Evolutionary conservation across 768 basidiomycete species (phyloP).

Genomic region (Clitopilus hobsonii): DNA sequence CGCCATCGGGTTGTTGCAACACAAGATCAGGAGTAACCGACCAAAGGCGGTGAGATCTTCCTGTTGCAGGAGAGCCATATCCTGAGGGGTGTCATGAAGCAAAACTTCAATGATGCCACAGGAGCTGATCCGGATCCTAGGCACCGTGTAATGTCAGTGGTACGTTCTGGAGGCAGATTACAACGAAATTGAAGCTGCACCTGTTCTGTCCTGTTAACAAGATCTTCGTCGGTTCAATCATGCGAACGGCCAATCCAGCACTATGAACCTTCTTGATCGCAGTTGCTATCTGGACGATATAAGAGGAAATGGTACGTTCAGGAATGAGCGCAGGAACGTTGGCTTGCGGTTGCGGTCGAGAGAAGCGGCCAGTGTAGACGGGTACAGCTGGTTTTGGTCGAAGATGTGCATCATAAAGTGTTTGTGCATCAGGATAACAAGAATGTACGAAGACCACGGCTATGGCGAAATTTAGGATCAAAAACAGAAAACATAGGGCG

Average conservation of each 20-base stretch:
- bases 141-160: too few species aligned
- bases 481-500: not conserved
- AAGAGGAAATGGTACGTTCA: slow-evolving; percentile 88
- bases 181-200: slow-evolving; percentile 38
- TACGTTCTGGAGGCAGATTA: too few species aligned
- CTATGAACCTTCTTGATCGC: slow-evolving; percentile 87
- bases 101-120: slow-evolving; percentile 88
- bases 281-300: slow-evolving; percentile 83
- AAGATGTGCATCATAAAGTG: slow-evolving; percentile 76
- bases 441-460: slow-evolving; percentile 91
- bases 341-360: slow-evolving; percentile 14
- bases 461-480: too few species aligned
- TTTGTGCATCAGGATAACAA: slow-evolving; percentile 80
- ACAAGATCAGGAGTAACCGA: slow-evolving; percentile 73
- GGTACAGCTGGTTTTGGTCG: slow-evolving; percentile 40
- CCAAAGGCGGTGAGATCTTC: slow-evolving; percentile 90
- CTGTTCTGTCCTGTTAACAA: slow-evolving; percentile 87
- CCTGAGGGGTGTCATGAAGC: slow-evolving; percentile 64
- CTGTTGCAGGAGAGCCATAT: slow-evolving; percentile 62
- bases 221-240: slow-evolving; percentile 84
- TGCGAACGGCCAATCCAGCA: slow-evolving; percentile 71
- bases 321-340: slow-evolving; percentile 40
- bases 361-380: slow-evolving; percentile 16
- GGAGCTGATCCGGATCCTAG: slow-evolving; percentile 78
- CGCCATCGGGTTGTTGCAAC: slow-evolving; percentile 61